Conservation (phyloP, 2,329 filamentous ascomycete species). For the Cladophialophora bantiana region DNA sequence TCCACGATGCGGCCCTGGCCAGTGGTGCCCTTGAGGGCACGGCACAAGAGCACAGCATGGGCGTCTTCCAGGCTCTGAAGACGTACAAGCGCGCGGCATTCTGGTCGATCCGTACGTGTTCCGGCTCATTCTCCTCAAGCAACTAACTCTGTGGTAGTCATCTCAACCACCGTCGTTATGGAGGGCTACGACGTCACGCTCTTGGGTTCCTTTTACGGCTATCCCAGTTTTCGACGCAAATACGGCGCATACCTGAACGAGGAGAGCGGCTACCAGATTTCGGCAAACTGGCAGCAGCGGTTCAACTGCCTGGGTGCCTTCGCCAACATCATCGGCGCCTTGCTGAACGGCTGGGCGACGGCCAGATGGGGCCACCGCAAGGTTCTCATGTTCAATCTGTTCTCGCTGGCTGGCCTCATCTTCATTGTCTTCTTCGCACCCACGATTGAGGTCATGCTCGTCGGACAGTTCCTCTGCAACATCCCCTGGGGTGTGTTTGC, state of each 20-base stretch:
- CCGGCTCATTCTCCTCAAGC: not conserved
- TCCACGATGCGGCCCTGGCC: constrained; percentile 24
- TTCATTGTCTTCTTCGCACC: constrained; percentile 60
- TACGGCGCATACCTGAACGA: constrained; percentile 46
- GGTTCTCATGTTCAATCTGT: constrained; percentile 56
- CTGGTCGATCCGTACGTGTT: constrained; percentile 29
- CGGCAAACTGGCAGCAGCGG: constrained; percentile 61
- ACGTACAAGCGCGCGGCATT: constrained; percentile 28
- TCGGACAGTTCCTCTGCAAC: constrained; percentile 59
- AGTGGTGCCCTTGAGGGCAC: constrained; percentile 26
- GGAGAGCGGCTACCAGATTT: constrained; percentile 44
- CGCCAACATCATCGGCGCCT: constrained; percentile 30
- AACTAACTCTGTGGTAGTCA: constrained; percentile 12
- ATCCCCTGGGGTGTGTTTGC: constrained; percentile 42
- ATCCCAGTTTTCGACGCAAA: constrained; percentile 51
- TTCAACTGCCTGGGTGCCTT: constrained; percentile 21
- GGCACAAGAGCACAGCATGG: constrained; percentile 29
- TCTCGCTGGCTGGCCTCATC: constrained; percentile 55
- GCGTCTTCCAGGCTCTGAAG: constrained; percentile 25
- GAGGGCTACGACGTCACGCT: constrained; percentile 62
- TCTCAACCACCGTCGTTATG: constrained; percentile 60
- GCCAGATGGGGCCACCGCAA: constrained; percentile 54
- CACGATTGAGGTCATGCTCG: constrained; percentile 55
- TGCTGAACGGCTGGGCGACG: constrained; percentile 29
- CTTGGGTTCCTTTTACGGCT: constrained; percentile 59